Evolutionary conservation across 352 stramenopile species (phyloP), one percentile per base, ranked within the genome.

Genomic region (Detonula confervacea): DNA sequence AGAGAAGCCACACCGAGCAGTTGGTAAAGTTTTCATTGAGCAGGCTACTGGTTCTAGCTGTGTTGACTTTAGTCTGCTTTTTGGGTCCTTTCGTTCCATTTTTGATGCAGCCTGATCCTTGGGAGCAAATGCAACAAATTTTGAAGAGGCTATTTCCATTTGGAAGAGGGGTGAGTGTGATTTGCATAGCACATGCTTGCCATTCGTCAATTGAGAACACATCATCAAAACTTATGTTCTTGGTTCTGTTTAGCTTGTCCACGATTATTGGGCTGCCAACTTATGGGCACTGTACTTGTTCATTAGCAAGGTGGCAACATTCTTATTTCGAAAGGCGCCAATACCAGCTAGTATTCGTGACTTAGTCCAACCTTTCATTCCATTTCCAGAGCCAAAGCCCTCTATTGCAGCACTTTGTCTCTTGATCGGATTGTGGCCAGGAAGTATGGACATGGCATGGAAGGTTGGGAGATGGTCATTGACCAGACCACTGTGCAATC

Each of bases 201-300:
- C n/a, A n/a, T n/a, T n/a, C n/a, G n/a, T n/a, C n/a, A n/a, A n/a
- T n/a, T n/a, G n/a, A n/a, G n/a, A n/a, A n/a, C n/a, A n/a, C n/a
- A n/a, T n/a, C n/a, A n/a, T n/a, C n/a, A n/a, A n/a, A n/a, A n/a
- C n/a, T n/a, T n/a, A n/a, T n/a, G n/a, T n/a, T n/a, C n/a, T 35
- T 18, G 20, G 18, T 65, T 18, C 6, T 18, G n/a, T 22, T 14
- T 44, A 72, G 60, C 88, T 99, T 3, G 96, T 97, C 18, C 97
- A 99, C 79, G 95, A 97, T 18, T 99, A 99, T 88, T 99, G 97
- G 97, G 97, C 97, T 1, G 96, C 96, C 5, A 99, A 99, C 80
- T 76, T 98, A 9, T 99, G 97, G 97, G 96, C 97, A 11, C 72
- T 99, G 0, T 99, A 99, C 74, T 91, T 90, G 0, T 96, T 97